phyloP scores from a whole-genome alignment of 2,329 filamentous ascomycete genomes.

The Stromatinia cepivora region DNA sequence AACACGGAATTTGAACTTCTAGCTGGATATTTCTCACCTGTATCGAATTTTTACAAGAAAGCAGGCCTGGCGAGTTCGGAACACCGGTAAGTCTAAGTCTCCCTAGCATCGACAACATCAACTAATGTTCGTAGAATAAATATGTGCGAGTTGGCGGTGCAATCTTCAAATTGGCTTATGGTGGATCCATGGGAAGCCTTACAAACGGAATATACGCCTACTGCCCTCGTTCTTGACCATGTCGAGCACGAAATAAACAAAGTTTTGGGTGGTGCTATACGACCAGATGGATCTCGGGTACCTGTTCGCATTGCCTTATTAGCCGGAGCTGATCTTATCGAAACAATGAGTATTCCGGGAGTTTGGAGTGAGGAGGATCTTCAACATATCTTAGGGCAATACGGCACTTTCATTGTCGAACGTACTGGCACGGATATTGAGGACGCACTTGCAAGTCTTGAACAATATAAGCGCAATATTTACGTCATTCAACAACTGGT shows the following conservation, averaged over 20 bases:
- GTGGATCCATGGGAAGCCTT: constrained; percentile 89
- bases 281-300: constrained; percentile 64
- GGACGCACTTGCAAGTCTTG: constrained; percentile 77
- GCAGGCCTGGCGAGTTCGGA: constrained; percentile 71
- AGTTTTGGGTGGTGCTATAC: constrained; percentile 71
- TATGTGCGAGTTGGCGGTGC: constrained; percentile 83
- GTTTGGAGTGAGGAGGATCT: constrained; percentile 86
- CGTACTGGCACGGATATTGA: constrained; percentile 85
- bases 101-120: too few species aligned
- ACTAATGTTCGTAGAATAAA: constrained; percentile 54
- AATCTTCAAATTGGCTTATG: constrained; percentile 77
- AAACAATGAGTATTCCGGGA: constrained; percentile 61
- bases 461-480: constrained; percentile 77
- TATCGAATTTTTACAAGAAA: constrained; percentile 68
- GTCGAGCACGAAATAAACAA: constrained; percentile 88
- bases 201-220: constrained; percentile 82
- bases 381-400: constrained; percentile 82
- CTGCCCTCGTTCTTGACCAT: constrained; percentile 85
- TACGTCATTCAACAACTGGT: constrained; percentile 79
- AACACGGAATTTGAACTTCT: constrained; percentile 80
- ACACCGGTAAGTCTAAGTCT: constrained; percentile 54
- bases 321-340: constrained; percentile 73
- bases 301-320: constrained; percentile 72
- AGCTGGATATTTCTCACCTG: constrained; percentile 79
- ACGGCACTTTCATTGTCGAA: constrained; percentile 84